Conservation (phyloP, 202 grass and related monocot species). For the Elaeis oleifera region DNA sequence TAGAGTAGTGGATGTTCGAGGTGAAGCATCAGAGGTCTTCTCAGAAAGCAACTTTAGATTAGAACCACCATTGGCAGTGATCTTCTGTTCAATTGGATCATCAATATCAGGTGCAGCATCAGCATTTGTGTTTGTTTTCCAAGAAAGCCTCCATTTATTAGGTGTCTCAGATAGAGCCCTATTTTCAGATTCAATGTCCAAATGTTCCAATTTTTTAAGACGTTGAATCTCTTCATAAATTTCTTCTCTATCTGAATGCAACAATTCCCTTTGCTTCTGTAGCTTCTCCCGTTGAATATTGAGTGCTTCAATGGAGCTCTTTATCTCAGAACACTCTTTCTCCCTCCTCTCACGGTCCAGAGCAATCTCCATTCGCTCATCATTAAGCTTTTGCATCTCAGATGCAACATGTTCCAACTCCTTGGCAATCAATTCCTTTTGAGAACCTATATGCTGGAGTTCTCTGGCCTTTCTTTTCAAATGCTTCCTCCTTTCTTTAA, state of each 20-base stretch:
- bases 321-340: conserved; percentile 61
- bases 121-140: conserved; percentile 1
- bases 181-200: conserved; percentile 53
- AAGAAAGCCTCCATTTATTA: conserved; percentile 29
- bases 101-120: conserved; percentile 10
- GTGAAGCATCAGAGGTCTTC: conserved; percentile 35
- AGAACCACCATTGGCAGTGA: conserved; percentile 33
- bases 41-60: conserved; percentile 30
- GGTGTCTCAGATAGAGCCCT: conserved; percentile 34
- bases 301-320: conserved; percentile 46
- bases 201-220: conserved; percentile 60
- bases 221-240: conserved; percentile 69
- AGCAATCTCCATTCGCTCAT: conserved; percentile 69
- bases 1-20: conserved; percentile 41
- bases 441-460: conserved; percentile 48
- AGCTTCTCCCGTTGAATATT: conserved; percentile 75
- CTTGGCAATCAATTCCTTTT: conserved; percentile 54
- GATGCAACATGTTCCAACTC: conserved; percentile 49
- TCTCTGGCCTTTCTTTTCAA: conserved; percentile 60
- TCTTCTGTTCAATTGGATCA: conserved; percentile 21
- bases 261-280: conserved; percentile 73
- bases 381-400: conserved; percentile 77
- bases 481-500: conserved; percentile 57
- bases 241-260: conserved; percentile 65
- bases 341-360: conserved; percentile 58